Conservation (phyloP, 208 protist genomes). For the Leishmania guyanensis region DNA sequence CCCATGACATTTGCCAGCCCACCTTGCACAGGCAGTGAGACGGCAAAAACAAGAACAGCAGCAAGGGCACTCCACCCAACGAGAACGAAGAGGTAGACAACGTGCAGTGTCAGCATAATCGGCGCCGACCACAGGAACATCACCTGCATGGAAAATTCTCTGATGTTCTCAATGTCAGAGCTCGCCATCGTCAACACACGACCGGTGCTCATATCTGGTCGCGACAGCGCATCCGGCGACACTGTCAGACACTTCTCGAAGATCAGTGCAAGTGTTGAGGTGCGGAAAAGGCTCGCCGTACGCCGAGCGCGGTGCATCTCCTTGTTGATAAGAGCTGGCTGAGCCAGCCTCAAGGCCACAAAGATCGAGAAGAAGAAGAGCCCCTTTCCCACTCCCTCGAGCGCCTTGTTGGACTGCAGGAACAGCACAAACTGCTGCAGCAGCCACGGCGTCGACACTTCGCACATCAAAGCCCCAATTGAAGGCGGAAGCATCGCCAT, state of each 20-base stretch:
- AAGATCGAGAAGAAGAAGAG: conserved; percentile 29
- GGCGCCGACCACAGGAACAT: conserved; percentile 57
- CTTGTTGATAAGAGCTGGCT: conserved; percentile 43
- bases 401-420: conserved; percentile 18
- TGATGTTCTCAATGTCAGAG: conserved; percentile 65
- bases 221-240: conserved; percentile 38
- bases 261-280: conserved; percentile 63
- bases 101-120: conserved; percentile 62
- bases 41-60: conserved; percentile 63
- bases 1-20: conserved; percentile 39
- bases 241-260: conserved; percentile 83
- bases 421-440: conserved; percentile 60
- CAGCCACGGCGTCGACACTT: conserved; percentile 57
- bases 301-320: conserved; percentile 40
- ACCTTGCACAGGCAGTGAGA: conserved; percentile 70
- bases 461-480: conserved; percentile 44
- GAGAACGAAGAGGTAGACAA: conserved; percentile 54
- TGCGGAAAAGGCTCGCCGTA: conserved; percentile 48
- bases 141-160: conserved; percentile 38
- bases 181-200: conserved; percentile 90
- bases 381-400: conserved; percentile 18
- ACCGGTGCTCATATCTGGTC: conserved; percentile 78
- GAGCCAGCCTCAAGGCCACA: conserved; percentile 34
- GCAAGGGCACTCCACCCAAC: conserved; percentile 75
- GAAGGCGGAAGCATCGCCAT: conserved; percentile 36